A percentile compares a stretch with the other conserved stretches of the same genome.
These are phyloP conservation scores for Yamadazyma songkhlaensis DNA, from an alignment of 1,139 yeast species.

Conservation along the genomic window DNA sequence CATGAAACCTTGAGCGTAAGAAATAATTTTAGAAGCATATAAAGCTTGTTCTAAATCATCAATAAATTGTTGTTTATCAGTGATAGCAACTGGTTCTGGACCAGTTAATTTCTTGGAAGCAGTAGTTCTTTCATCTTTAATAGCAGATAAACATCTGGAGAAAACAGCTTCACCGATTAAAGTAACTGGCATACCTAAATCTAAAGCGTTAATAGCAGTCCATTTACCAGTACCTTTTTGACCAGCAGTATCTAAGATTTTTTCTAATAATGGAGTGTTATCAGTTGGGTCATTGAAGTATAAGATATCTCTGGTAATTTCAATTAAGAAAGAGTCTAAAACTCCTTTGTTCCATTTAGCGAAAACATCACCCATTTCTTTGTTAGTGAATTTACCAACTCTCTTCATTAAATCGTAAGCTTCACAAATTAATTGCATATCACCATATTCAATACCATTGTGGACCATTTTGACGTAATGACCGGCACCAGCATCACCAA, in stretches of 20 bases:
- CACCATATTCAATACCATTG: conserved; percentile 99
- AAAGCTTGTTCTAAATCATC: conserved; percentile 97
- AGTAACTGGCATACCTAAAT: conserved; percentile 97
- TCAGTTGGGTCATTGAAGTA: conserved; percentile 82
- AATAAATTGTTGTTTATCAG: conserved; percentile 78
- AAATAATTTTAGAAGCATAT: conserved; percentile 97
- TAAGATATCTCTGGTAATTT: conserved; percentile 93
- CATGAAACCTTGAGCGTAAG: conserved; percentile 99
- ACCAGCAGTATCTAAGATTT: conserved; percentile 95
- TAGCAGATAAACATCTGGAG: conserved; percentile 91
- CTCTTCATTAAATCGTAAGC: conserved; percentile 96
- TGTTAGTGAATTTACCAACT: conserved; percentile 84
- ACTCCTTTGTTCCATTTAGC: conserved; percentile 96
- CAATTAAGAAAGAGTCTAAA: conserved; percentile 93
- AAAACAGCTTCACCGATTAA: conserved; percentile 98
- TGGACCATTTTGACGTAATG: conserved; percentile 99
- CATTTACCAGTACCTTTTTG: conserved; percentile 99
- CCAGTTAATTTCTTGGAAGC: conserved; percentile 81
- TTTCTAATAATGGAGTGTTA: conserved; percentile 91
- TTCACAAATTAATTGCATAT: conserved; percentile 98
- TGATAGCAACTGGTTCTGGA: conserved; percentile 59
- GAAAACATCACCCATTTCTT: conserved; percentile 93
- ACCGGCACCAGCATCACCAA: conserved; percentile 98
- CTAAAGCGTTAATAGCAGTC: conserved; percentile 98
- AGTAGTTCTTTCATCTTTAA: conserved; percentile 84